Evolutionary conservation across 2,329 filamentous ascomycete genomes (phyloP).

Genomic region (Apiospora arundinis): DNA sequence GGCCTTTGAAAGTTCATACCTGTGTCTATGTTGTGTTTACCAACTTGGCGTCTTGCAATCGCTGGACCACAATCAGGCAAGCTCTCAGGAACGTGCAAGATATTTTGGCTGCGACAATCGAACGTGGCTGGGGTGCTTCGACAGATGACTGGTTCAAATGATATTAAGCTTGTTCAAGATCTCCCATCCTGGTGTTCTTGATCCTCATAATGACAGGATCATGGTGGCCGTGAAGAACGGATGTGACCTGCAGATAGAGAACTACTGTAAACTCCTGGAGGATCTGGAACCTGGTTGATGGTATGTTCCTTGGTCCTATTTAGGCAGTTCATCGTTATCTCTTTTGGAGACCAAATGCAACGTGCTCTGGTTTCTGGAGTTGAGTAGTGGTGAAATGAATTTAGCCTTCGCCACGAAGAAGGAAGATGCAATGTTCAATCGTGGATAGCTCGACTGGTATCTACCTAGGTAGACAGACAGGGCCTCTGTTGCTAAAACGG

Average conservation of each 20-base stretch:
- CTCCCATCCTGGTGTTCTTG: too few species aligned
- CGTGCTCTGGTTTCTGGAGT: neutral
- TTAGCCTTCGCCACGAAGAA: neutral
- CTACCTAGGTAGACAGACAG: neutral
- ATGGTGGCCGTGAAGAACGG: neutral
- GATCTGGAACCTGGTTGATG: neutral
- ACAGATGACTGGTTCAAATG: too few species aligned
- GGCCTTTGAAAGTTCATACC: too few species aligned
- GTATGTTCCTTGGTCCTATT: neutral
- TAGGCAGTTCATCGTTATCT: neutral
- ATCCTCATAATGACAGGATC: neutral
- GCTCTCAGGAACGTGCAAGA: neutral
- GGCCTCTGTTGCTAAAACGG: neutral
- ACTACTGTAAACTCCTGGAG: neutral
- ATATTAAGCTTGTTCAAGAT: neutral
- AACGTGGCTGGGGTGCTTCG: neutral
- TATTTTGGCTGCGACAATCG: neutral
- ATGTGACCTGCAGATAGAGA: neutral
- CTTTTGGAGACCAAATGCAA: neutral
- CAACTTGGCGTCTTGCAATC: too few species aligned
- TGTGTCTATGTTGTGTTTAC: too few species aligned
- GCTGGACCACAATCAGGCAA: neutral
- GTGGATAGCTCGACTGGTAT: neutral
- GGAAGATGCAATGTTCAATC: neutral
- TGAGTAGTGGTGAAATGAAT: neutral